Evolutionary conservation across 1,139 yeast genomes (phyloP), one percentile per base, ranked within the genome.

Genomic region (Lizanozyma gosingica): DNA sequence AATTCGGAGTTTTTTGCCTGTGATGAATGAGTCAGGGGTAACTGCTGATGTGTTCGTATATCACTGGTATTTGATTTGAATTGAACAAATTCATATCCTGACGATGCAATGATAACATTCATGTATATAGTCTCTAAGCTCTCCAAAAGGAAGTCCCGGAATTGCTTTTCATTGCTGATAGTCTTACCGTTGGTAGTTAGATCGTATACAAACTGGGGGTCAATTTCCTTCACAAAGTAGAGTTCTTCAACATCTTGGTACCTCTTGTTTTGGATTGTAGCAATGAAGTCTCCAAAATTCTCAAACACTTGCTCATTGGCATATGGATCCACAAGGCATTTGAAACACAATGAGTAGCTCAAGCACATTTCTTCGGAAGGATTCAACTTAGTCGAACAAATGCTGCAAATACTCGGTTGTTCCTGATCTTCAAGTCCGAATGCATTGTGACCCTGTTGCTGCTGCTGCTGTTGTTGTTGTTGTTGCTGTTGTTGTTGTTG

Each of bases 81-180:
- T 38, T 63, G 62, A 34, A 57, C 53, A 44, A 60, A 67, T 37
- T 60, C 61, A 35, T 60, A 51, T 15, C 58, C 60, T 41, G 57
- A 45, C 38, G 67, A 50, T 34, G 71, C 72, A 45, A 67, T 57
- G 37, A 67, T 56, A 35, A 73, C 73, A 42, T 68, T 72, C 35
- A 68, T 49, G 46, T 61, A 69, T 38, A 67, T 61, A 38, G 60
- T 59, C 41, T 57, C 57, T 42, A 69, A 58, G 44, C 63, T 62
- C 37, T 59, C 64, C 48, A 65, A 54, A 35, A 69, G 51, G 43
- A 62, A 56, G 39, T 61, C 60, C 35, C 71, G 59, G 44, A 60
- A 60, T 50, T 66, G 71, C 39, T 58, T 56, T 45, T 68, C 75
- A 40, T 50, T 54, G 40, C 45, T 52, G 37, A 57, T 56, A 36